Conservation (phyloP, 768 basidiomycete species). For the Stropharia rugosoannulata region DNA sequence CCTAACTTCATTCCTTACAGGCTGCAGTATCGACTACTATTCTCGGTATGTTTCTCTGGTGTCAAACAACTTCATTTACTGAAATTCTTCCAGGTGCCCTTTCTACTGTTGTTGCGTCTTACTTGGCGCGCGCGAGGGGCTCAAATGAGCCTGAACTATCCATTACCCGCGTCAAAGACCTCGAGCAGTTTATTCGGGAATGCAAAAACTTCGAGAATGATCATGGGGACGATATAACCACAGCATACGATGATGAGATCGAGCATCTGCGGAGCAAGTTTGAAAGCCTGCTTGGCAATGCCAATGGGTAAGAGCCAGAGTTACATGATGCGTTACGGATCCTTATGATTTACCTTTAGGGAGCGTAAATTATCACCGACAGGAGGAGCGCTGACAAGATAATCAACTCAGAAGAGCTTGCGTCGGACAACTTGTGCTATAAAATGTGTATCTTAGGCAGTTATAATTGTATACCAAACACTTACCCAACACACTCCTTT, state of each 20-base stretch:
- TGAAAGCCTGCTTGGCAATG: conserved; percentile 30
- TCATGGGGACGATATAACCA: conserved; percentile 39
- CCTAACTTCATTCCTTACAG: conserved; percentile 15
- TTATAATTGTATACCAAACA: neutral
- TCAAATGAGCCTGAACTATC: conserved; percentile 71
- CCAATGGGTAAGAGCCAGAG: conserved; percentile 20
- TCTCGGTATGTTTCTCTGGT: conserved; percentile 29
- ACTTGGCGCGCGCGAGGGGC: conserved; percentile 67
- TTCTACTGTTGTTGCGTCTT: conserved; percentile 70
- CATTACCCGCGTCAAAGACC: conserved; percentile 50
- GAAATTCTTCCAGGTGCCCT: conserved; percentile 46
- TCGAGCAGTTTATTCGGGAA: conserved; percentile 69
- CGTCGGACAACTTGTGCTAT: too few relatives aligned
- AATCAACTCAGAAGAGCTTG: neutral
- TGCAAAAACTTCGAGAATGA: conserved; percentile 57
- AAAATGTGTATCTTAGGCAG: too few relatives aligned
- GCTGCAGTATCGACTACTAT: conserved; percentile 36
- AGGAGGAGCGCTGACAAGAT: neutral
- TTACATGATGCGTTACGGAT: neutral
- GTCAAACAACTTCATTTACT: neutral
- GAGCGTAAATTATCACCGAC: conserved; percentile 16
- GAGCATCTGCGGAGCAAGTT: conserved; percentile 20
- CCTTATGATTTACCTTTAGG: neutral
- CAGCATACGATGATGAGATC: conserved; percentile 34
- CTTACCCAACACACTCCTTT: neutral